Percentiles rank a stretch among this genome's conserved stretches.
These are phyloP conservation scores for Guyanaporus albipodus DNA, from an alignment of 768 basidiomycete species.

Conservation along the genomic window DNA sequence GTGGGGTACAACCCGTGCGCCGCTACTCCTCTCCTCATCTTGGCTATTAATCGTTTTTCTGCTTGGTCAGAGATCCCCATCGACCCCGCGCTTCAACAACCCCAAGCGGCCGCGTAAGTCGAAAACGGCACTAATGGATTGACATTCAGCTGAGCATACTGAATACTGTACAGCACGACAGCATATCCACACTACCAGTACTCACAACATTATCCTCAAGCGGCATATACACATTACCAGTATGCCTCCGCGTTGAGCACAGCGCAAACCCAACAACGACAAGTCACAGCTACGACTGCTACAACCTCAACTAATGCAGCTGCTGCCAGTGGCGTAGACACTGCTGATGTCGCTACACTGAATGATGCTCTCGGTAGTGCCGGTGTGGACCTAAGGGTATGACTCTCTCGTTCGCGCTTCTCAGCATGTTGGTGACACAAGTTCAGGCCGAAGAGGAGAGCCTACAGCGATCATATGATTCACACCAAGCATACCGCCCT, in stretches of 20 bases:
- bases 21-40: not conserved
- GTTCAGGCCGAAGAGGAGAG: constrained; percentile 84
- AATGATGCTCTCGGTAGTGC: constrained; percentile 86
- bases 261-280: constrained; percentile 32
- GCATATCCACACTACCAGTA: constrained; percentile 48
- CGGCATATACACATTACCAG: constrained; percentile 43
- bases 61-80: constrained; percentile 52
- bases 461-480: constrained; percentile 62
- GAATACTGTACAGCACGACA: constrained; percentile 34
- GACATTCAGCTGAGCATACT: not conserved
- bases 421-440: not conserved
- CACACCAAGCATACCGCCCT: constrained; percentile 57
- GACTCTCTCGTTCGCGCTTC: constrained; percentile 13
- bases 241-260: constrained; percentile 29
- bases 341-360: constrained; percentile 69
- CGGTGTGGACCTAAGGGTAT: constrained; percentile 78
- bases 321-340: constrained; percentile 44
- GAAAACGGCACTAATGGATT: not conserved
- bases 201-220: constrained; percentile 36
- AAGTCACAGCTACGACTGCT: constrained; percentile 13
- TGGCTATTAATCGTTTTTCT: not conserved
- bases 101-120: constrained; percentile 43
- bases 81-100: constrained; percentile 65
- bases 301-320: constrained; percentile 16
- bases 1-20: constrained; percentile 39